phyloP scores from a whole-genome alignment of 129 eudicot genomes.

The carrot (Daucus carota) region DH1_v3.0 NC_030383.2:52440501-52441000 shows the following conservation, averaged over 20 bases:
- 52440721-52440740: slow-evolving; percentile 73
- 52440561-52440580: no score
- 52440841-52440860: neutral
- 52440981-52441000: neutral
- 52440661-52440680: slow-evolving; percentile 78
- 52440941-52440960: neutral
- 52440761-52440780: slow-evolving; percentile 17
- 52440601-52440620: slow-evolving; percentile 26
- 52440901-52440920: neutral
- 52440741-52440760: slow-evolving; percentile 76
- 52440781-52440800: neutral
- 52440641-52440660: slow-evolving; percentile 75
- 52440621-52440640: slow-evolving; percentile 68
- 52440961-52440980: neutral
- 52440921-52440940: neutral
- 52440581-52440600: neutral
- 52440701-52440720: slow-evolving; percentile 60
- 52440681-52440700: slow-evolving; percentile 81
- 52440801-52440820: neutral
- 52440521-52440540: no score
- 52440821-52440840: neutral
- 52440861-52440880: neutral
- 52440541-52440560: no score
- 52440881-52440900: neutral
- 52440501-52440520: no score